Evolutionary conservation across 169 alveolate species (phyloP).

Genomic region (Theileria equi): DNA sequence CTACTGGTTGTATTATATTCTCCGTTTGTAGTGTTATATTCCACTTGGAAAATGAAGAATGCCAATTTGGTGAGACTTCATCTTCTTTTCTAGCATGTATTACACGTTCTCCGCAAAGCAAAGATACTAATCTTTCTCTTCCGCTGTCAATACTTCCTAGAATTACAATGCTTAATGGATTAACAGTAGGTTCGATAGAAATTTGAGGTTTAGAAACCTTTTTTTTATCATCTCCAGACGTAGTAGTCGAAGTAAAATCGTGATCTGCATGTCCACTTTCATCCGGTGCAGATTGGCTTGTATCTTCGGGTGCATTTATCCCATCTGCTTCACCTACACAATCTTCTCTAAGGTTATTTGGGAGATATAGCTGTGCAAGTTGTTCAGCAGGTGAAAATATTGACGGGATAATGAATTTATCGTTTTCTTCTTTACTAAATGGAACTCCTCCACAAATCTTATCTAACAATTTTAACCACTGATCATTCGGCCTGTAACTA

Average conservation of each 20-base stretch:
- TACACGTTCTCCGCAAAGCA: slow-evolving; percentile 12
- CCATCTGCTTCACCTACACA: neutral
- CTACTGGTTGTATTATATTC: slow-evolving; percentile 29
- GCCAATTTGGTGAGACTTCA: slow-evolving; percentile 52
- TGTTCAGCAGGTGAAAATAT: slow-evolving; percentile 46
- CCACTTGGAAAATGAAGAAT: slow-evolving; percentile 42
- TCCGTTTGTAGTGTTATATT: neutral
- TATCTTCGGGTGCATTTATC: neutral
- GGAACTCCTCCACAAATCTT: slow-evolving; percentile 43
- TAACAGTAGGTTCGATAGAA: neutral
- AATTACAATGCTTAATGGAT: slow-evolving; percentile 35
- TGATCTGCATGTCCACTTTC: neutral
- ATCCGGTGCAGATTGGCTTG: neutral
- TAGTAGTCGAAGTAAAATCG: neutral
- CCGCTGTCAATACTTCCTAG: slow-evolving; percentile 42
- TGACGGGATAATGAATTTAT: slow-evolving; percentile 22
- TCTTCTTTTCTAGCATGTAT: neutral
- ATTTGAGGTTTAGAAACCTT: neutral
- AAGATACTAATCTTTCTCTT: slow-evolving; percentile 12
- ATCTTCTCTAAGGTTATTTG: slow-evolving; percentile 2
- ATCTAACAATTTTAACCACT: slow-evolving; percentile 38
- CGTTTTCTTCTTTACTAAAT: slow-evolving; percentile 29
- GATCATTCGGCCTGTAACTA: slow-evolving; percentile 31
- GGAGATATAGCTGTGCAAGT: slow-evolving; percentile 36
- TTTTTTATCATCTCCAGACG: neutral